Conservation (phyloP, 805 yeast species). For the Zygoascus tannicola region DNA sequence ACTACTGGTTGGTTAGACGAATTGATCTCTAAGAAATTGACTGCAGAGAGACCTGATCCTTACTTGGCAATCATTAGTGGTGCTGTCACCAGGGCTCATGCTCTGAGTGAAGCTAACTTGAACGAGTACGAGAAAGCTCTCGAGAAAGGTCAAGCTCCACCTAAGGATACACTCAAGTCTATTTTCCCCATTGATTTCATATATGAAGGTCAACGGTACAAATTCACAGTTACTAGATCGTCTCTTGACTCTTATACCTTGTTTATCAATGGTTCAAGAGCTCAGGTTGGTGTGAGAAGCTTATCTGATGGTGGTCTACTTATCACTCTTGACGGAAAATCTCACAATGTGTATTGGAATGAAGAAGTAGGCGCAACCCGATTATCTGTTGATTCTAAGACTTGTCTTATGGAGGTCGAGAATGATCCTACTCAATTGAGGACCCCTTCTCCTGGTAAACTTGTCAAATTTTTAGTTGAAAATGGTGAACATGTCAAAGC, state of each 20-base stretch:
- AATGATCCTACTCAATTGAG: constrained; percentile 97
- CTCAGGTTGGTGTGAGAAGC: constrained; percentile 77
- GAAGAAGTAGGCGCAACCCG: constrained; percentile 95
- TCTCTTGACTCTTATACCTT: constrained; percentile 77
- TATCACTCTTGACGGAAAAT: constrained; percentile 79
- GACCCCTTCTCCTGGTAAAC: constrained; percentile 98
- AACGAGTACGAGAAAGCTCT: constrained; percentile 64
- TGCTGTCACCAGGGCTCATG: constrained; percentile 92
- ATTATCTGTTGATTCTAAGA: constrained; percentile 88
- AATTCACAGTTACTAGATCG: constrained; percentile 92
- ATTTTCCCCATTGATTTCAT: constrained; percentile 90
- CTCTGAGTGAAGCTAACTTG: constrained; percentile 61
- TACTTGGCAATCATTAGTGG: constrained; percentile 90
- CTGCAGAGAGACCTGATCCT: constrained; percentile 95
- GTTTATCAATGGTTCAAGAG: constrained; percentile 88
- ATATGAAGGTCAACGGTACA: constrained; percentile 86
- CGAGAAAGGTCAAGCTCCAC: constrained; percentile 92
- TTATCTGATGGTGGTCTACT: constrained; percentile 92
- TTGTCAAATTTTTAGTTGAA: constrained; percentile 87
- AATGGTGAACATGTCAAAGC: constrained; percentile 86
- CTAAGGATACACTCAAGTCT: constrained; percentile 70
- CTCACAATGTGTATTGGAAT: constrained; percentile 95
- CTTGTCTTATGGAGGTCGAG: constrained; percentile 88
- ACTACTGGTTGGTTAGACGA: constrained; percentile 99
- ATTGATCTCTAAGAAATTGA: constrained; percentile 81